Evolutionary conservation across 2,329 filamentous ascomycete genomes (phyloP).

Genomic region (Aspergillus amoenus): DNA sequence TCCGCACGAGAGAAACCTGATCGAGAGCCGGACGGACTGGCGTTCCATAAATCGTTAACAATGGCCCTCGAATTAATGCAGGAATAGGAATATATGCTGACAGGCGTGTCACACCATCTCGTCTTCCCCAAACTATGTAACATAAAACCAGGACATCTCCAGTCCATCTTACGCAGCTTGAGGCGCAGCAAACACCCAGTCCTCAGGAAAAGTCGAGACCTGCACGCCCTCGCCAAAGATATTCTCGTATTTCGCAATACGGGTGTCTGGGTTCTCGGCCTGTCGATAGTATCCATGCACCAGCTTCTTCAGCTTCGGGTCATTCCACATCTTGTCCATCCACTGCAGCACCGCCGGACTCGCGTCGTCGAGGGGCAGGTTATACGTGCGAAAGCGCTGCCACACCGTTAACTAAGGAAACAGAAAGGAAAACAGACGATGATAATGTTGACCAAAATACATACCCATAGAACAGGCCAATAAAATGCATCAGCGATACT

Average conservation of each 20-base stretch:
- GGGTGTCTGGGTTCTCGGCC: slow-evolving; percentile 27
- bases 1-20: no score
- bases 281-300: slow-evolving; percentile 29
- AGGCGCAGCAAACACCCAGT: slow-evolving; percentile 27
- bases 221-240: slow-evolving; percentile 30
- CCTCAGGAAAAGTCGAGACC: background rate
- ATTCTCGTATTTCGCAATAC: slow-evolving; percentile 31
- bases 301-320: slow-evolving; percentile 24
- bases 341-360: slow-evolving; percentile 27
- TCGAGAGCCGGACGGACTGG: no score
- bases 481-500: slow-evolving; percentile 41
- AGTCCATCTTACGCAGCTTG: background rate
- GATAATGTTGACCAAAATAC: background rate
- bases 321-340: slow-evolving; percentile 38
- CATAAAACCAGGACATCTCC: background rate
- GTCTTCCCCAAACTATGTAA: no score
- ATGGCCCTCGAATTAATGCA: no score
- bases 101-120: no score
- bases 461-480: slow-evolving; percentile 41
- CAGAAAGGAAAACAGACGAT: background rate
- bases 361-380: slow-evolving; percentile 28
- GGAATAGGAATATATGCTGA: no score
- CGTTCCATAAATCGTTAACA: no score
- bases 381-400: slow-evolving; percentile 35
- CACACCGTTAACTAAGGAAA: no score